These are phyloP conservation scores for Globisporangium paddicum DNA, from an alignment of 352 stramenopile species.

Conservation along the genomic window DNA sequence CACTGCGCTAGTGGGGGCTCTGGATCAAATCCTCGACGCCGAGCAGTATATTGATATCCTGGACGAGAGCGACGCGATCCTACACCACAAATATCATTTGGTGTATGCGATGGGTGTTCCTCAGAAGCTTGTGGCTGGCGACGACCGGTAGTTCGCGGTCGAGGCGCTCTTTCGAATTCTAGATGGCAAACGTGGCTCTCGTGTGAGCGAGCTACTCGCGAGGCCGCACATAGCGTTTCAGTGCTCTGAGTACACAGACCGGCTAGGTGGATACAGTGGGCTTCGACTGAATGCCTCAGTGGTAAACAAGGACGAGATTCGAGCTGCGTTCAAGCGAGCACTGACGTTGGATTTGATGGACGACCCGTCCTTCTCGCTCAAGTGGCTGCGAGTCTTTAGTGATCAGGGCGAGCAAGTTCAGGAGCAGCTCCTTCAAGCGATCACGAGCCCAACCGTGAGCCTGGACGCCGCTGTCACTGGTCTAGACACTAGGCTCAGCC, in stretches of 20 bases:
- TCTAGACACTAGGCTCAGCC: constrained; percentile 12
- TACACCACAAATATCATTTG: constrained; percentile 86
- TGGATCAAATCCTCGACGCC: constrained; percentile 42
- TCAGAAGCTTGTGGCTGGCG: constrained; percentile 36
- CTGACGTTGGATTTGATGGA: constrained; percentile 61
- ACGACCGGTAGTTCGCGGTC: constrained; percentile 48
- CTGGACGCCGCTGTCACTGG: constrained; percentile 19
- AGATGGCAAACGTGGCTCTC: neutral
- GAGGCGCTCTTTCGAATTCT: constrained; percentile 41
- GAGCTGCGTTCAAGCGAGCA: constrained; percentile 26
- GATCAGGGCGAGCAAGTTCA: constrained; percentile 1
- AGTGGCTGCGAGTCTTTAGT: constrained; percentile 49
- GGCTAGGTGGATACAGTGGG: constrained; percentile 35
- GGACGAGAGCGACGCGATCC: constrained; percentile 85
- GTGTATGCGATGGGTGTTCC: constrained; percentile 77
- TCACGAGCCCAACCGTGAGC: constrained; percentile 27
- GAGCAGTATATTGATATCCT: constrained; percentile 74
- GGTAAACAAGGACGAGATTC: constrained; percentile 12
- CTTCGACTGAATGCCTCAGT: constrained; percentile 31
- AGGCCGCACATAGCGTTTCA: constrained; percentile 28
- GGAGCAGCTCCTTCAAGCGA: constrained; percentile 24
- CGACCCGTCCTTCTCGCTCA: constrained; percentile 49
- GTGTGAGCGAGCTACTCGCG: constrained; percentile 33
- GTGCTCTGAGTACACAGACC: constrained; percentile 28
- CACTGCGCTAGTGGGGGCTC: constrained; percentile 9